Base-by-base conservation (phyloP, 139 green algal species). In the Axilococcus clingmanii region DNA sequence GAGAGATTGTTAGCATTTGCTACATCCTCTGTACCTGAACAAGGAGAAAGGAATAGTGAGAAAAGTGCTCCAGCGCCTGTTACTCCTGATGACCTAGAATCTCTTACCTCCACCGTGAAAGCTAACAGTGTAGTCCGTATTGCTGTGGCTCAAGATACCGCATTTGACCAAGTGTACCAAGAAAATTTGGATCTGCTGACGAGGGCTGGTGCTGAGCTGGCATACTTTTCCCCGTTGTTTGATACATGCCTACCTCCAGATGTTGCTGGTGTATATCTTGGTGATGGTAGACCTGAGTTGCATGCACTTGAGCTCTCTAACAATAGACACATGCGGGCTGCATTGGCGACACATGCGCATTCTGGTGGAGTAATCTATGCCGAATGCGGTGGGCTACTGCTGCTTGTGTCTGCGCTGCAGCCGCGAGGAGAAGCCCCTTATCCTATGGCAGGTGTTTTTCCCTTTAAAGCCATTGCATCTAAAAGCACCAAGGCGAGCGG, bases 331-430 rank as follows among this genome's bases (percentile, higher is more conserved):
- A 56, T 88, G 46, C 46, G 78, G 22, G 57, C 68, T 11, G 72
- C 61, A 12, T 55, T 94, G 15, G 61, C 59, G 11, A 83, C 80
- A 0, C 96, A 97, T 80, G 81, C 75, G 7, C 59, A 62, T 7
- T 75, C 72, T 11, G 89, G 89, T 8, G 89, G 89, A 11, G 64
- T 96, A 9, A 65, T 96, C 31, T 87, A 94, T 48, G 89, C 71
- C 1, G 89, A 97, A 73, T 90, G 79, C 25, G 89, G 73, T 4
- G 89, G 83, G 7, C 68, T 96, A 17, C 69, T 94, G 55, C 94
- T 89, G 65, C 64, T 97, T n/a, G 79, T 73, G 1, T 65, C 76
- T 63, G 68, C 51, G 23, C 48, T 93, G 5, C 65, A 74, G 63
- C 63, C 66, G 3, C 23, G 52, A 16, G 47, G 43, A 0, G 57